Percentiles rank a stretch among this genome's conserved stretches.
Conservation (phyloP, 805 yeast genomes). For the Saccharomycopsis amapae region DNA sequence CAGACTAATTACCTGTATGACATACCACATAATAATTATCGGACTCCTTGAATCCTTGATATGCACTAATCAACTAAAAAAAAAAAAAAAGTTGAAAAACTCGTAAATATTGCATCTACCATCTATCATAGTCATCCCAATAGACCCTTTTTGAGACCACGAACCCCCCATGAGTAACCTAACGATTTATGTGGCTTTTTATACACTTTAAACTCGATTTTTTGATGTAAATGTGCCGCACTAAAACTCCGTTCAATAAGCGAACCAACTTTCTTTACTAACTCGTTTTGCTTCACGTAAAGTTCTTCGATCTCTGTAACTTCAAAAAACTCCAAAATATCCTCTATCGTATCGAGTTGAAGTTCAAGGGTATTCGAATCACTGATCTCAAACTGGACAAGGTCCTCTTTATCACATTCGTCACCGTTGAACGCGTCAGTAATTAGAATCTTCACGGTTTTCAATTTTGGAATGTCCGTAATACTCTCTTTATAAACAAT, state of each 20-base stretch:
- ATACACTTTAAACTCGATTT: neutral
- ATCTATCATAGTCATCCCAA: no score
- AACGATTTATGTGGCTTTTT: neutral
- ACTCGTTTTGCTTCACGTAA: slow-evolving; percentile 13
- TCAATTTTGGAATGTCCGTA: slow-evolving; percentile 3
- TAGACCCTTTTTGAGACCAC: neutral
- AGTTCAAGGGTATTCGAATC: neutral
- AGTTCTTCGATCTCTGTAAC: slow-evolving; percentile 11
- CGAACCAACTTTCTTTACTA: neutral
- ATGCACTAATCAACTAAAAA: no score
- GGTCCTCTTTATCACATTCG: neutral
- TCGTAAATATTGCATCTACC: no score
- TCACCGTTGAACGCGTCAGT: slow-evolving; percentile 2
- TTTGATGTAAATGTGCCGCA: neutral
- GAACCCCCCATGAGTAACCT: neutral
- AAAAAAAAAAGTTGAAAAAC: no score
- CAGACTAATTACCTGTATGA: no score
- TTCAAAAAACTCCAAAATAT: slow-evolving; percentile 8
- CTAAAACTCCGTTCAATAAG: neutral
- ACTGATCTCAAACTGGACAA: neutral
- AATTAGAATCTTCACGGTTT: neutral
- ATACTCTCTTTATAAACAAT: slow-evolving; percentile 1
- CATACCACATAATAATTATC: no score
- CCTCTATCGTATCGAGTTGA: neutral
- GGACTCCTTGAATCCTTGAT: no score